Evolutionary conservation across 768 basidiomycete genomes (phyloP), one percentile per base, ranked within the genome.

Genomic region (Agaricus blazei): DNA sequence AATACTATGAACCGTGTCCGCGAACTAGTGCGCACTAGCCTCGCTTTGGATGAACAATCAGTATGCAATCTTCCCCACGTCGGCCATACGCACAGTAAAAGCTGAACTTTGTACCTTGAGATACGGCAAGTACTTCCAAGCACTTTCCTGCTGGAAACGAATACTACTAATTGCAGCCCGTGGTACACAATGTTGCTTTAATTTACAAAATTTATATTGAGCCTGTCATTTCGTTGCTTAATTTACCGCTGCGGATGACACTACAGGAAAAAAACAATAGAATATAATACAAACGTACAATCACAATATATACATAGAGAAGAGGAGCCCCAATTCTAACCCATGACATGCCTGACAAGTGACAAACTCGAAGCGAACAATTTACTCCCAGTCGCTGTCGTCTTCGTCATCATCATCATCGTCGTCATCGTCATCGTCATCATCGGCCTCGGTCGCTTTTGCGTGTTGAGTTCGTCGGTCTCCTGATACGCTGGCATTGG

Each of bases 301-400:
- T 27, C n/a, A 47, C 46, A 47, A 26, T 47, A 29, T 15, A n/a
- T n/a, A 26, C 46, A 47, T 31, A 27, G 27, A 27, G 27, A 11
- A 34, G 34, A 34, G 12, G n/a, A 48, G 26, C 12, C n/a, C n/a
- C 42, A 43, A 11, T 34, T 34, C 42, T 15, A 43, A 19, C 14
- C 42, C 42, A 43, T 11, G 24, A 43, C 42, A 15, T 19, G 7
- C 1, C 26, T 26, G 27, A 56, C 2, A 54, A 52, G 34, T 43
- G 7, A 48, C n/a, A 28, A 37, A 36, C 29, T 26, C 6, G n/a
- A 29, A 23, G 31, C 26, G 29, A 9, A 36, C 23, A 19, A 53
- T 19, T 70, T 69, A 87, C 63, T 87, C 85, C 85, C 85, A 88
- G 59, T 88, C 85, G 62, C 81, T 83, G 46, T 82, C 80, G 1